Base-by-base conservation (phyloP, 1,284 basidiomycete species). In the Tilletia setariae region DNA sequence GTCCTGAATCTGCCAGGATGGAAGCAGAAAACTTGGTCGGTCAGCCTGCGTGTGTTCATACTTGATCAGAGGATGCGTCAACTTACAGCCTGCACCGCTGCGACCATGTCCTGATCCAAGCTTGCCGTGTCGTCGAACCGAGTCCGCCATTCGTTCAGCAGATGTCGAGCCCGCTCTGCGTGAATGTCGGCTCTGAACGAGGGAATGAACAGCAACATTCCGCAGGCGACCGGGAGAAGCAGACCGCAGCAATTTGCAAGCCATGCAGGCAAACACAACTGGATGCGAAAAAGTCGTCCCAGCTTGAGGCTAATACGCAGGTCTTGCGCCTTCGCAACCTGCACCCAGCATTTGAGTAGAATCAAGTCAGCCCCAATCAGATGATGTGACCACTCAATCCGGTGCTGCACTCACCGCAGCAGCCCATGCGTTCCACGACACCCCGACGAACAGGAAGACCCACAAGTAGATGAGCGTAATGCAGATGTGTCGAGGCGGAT, bases 371-470 rank as follows among this genome's bases (percentile, higher is more conserved):
- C n/a, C n/a, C n/a, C n/a, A n/a, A n/a, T n/a, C n/a, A n/a, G n/a
- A n/a, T n/a, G n/a, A n/a, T n/a, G n/a, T n/a, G n/a, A n/a, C n/a
- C n/a, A n/a, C n/a, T n/a, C n/a, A n/a, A n/a, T n/a, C n/a, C n/a
- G n/a, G n/a, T n/a, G n/a, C n/a, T n/a, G n/a, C n/a, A n/a, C 35
- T 40, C 35, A 61, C 56, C 56, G 56, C 56, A 2, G 56, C 28
- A 35, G 56, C 56, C 56, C 56, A 61, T 16, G 30, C 56, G 28
- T 32, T 35, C 30, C 28, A 61, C 15, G 56, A 61, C 0, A 61
- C 16, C 1, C 56, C 56, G 13, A 61, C 28, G 28, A 32, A 61
- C 25, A 61, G 56, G 11, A 30, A 30, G 32, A 25, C 35, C 56
- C 56, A 61, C 16, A 35, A 11, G 56, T 61, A 61, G 25, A 61